phyloP scores from a whole-genome alignment of 345 rosid species.

The Odontarrhena argentea region DNA sequence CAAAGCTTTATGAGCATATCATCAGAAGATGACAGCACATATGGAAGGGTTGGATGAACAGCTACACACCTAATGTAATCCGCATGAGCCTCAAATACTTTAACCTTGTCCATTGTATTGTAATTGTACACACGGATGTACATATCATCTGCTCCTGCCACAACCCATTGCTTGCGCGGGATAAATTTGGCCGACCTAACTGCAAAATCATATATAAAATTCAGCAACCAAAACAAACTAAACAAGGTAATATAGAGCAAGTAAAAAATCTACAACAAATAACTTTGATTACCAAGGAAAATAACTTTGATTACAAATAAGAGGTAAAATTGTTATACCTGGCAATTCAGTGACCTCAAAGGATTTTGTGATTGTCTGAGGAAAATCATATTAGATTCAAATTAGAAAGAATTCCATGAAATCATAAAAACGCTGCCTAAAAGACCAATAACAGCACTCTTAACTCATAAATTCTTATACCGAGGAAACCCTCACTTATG shows the following conservation, averaged over 20 bases:
- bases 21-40: conserved; percentile 92
- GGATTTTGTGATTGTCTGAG: conserved; percentile 78
- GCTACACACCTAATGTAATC: conserved; percentile 95
- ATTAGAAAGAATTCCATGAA: conserved; percentile 20
- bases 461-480: background rate
- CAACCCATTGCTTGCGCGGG: conserved; percentile 88
- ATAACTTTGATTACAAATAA: background rate
- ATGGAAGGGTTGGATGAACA: conserved; percentile 92
- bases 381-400: conserved; percentile 27
- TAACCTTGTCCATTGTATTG: conserved; percentile 88
- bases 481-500: background rate
- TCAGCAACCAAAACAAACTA: conserved; percentile 19
- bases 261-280: background rate
- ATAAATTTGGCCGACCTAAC: conserved; percentile 95
- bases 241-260: background rate
- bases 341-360: conserved; percentile 89
- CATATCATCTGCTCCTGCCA: conserved; percentile 96
- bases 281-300: background rate
- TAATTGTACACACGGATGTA: conserved; percentile 86
- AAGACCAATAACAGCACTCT: background rate
- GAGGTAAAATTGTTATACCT: conserved; percentile 50
- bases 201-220: conserved; percentile 42
- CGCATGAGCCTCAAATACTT: conserved; percentile 95
- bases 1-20: conserved; percentile 99
- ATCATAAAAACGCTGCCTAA: background rate